Evolutionary conservation across 1,284 basidiomycete species (phyloP), one percentile per base, ranked within the genome.

Genomic region (Kalmanozyma brasiliensis): DNA sequence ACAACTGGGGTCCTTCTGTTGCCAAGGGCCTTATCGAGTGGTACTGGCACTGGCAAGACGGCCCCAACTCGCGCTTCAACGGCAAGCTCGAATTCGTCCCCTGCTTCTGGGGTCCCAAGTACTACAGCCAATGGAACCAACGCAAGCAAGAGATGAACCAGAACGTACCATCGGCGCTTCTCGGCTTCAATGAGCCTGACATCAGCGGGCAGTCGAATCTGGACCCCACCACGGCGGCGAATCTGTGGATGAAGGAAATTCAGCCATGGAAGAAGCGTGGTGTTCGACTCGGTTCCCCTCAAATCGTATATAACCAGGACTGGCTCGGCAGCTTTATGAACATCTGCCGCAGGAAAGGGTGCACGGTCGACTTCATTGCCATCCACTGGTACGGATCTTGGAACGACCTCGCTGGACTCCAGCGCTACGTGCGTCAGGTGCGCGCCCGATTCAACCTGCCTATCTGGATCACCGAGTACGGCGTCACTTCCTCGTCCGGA

Each of bases 21-120:
- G 66, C 68, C 35, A 67, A 73, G 33, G 77, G 69, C 30, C 58
- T 67, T 37, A 53, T 79, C 40, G 44, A 48, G 11, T 79, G 77
- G 76, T 79, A 79, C 55, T 76, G 77, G 63, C 79, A 81, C 70
- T 81, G 79, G 78, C 68, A 81, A 52, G 64, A 66, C 19, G 79
- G 71, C 17, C 51, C 57, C 20, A 57, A 49, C 45, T 37, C 51
- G 13, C 40, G 52, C 6, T 64, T 78, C 37, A 29, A 49, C 17
- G 52, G 51, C 40, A 53, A 62, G n/a, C 57, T 74, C 40, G 76
- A 80, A 33, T 80, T 66, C 36, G 76, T 81, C 0, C 79, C 79
- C 9, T 78, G 64, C 53, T 78, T 56, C 59, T 81, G 79, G 79
- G 79, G 77, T 26, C 68, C 73, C 30, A 65, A 65, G 46, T 70